Conservation (phyloP, 352 stramenopile species). For the Aphanomyces stellatus region DNA sequence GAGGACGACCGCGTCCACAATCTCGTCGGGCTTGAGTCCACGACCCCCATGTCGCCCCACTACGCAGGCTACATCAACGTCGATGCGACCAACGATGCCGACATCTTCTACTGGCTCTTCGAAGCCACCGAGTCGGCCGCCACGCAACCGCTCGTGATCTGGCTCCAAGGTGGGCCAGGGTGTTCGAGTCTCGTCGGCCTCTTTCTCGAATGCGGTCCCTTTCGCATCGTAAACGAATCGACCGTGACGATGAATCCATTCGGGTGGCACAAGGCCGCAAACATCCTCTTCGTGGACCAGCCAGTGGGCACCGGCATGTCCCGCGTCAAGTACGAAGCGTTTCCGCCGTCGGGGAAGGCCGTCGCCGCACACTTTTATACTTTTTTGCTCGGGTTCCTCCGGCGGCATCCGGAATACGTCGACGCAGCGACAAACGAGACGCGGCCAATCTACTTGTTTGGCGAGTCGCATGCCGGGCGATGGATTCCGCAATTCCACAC, state of each 20-base stretch:
- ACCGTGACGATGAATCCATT: constrained; percentile 54
- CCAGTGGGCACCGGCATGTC: constrained; percentile 76
- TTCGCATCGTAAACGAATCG: constrained; percentile 43
- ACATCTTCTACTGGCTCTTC: constrained; percentile 81
- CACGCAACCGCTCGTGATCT: constrained; percentile 54
- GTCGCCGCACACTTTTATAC: constrained; percentile 86
- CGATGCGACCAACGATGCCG: constrained; percentile 36
- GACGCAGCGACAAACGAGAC: constrained; percentile 28
- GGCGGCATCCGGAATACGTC: constrained; percentile 69
- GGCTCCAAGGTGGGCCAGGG: constrained; percentile 73
- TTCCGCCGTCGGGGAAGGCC: constrained; percentile 33
- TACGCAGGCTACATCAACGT: constrained; percentile 55
- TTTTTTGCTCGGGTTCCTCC: constrained; percentile 90
- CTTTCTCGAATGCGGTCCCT: constrained; percentile 51
- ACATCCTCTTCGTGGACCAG: constrained; percentile 80
- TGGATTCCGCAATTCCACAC: constrained; percentile 95
- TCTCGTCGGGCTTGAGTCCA: constrained; percentile 44
- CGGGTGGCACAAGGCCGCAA: constrained; percentile 65
- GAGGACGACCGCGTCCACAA: background rate
- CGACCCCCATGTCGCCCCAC: constrained; percentile 39
- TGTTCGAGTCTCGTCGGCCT: constrained; percentile 74
- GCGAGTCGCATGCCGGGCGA: constrained; percentile 94
- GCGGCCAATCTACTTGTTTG: constrained; percentile 90
- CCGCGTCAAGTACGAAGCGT: constrained; percentile 44
- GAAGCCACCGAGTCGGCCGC: constrained; percentile 23